Base-by-base conservation (phyloP, 345 rosid genomes). In the Rhodomyrtus tomentosa region DNA sequence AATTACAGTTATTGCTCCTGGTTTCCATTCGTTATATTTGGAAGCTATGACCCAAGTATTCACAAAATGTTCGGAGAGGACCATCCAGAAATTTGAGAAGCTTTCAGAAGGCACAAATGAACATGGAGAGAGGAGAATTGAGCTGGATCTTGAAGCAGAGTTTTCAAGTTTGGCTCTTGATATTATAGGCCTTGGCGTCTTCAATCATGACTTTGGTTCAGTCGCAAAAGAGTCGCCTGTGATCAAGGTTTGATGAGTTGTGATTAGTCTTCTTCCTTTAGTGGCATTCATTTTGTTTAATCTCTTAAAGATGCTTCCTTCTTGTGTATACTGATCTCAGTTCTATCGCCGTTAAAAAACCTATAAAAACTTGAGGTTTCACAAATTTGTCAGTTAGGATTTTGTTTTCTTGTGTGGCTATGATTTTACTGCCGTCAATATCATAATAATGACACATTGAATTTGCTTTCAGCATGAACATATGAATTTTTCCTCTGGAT, bases 151-250 rank as follows among this genome's bases (percentile, higher is more conserved):
- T 25, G 99, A 96, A 88, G 98, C 98, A 85, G 99, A 96, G 72
- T 96, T 96, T 91, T 96, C 99, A 52, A 96, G 88, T 88, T 89
- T 96, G 85, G 98, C 99, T 83, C 97, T 96, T 68, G 99, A 95
- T 92, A 94, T 96, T 58, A 96, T 96, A 86, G 99, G 99, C 82
- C 95, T 96, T 83, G 94, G 99, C 27, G 95, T 95, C 88, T 96
- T 96, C 92, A 96, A 96, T 92, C 92, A 93, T 80, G 96, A 96
- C 84, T 96, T 96, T 86, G 96, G 98, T 84, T 96, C 99, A 87
- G 94, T 96, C 82, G 93, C 94, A 59, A 94, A 95, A 87, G 99
- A 95, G 90, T 96, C 98, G 80, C 98, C 99, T 50, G 96, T 96
- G 80, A 96, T 96, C 86, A 93, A 96, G 98, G 98, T 96, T 84